These are phyloP conservation scores for Trichophyton schoenleinii DNA, from an alignment of 2,329 filamentous ascomycete species.

Conservation along the genomic window DNA sequence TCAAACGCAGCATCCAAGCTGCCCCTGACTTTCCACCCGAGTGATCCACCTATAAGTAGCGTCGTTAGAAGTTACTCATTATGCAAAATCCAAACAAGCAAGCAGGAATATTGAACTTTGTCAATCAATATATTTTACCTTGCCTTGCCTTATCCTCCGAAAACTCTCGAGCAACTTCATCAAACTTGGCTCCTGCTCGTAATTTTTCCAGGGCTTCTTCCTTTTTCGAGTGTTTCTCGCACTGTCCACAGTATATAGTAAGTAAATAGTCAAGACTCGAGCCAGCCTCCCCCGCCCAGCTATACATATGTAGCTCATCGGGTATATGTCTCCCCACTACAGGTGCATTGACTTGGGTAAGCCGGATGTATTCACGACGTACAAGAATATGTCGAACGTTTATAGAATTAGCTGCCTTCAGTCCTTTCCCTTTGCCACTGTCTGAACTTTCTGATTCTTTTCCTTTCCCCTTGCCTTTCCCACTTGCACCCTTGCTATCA, in stretches of 20 bases:
- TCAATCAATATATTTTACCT: conserved; percentile 24
- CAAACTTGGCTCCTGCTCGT: conserved; percentile 48
- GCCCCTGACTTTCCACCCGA: conserved; percentile 52
- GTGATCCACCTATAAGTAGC: conserved; percentile 38
- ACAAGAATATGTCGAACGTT: conserved; percentile 53
- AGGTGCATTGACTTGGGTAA: not conserved
- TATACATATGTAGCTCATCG: not conserved
- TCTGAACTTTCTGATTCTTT: conserved; percentile 30
- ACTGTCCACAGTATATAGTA: conserved; percentile 22
- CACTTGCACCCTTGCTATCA: conserved; percentile 14
- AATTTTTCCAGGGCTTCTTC: conserved; percentile 52
- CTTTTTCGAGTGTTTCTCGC: conserved; percentile 53
- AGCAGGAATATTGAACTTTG: not conserved
- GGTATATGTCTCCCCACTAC: not conserved
- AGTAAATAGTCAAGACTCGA: not conserved
- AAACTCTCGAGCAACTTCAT: conserved; percentile 52
- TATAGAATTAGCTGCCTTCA: conserved; percentile 51
- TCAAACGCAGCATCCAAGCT: conserved; percentile 47
- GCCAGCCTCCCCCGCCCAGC: not conserved
- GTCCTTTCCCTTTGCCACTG: conserved; percentile 27
- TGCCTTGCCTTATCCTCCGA: conserved; percentile 54
- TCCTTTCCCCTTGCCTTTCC: conserved; percentile 29
- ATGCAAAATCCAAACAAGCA: not conserved
- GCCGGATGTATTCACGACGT: conserved; percentile 15
- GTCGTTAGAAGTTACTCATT: not conserved